phyloP scores from a whole-genome alignment of 139 green algal species.

The Chlamydomonas eustigma region DNA sequence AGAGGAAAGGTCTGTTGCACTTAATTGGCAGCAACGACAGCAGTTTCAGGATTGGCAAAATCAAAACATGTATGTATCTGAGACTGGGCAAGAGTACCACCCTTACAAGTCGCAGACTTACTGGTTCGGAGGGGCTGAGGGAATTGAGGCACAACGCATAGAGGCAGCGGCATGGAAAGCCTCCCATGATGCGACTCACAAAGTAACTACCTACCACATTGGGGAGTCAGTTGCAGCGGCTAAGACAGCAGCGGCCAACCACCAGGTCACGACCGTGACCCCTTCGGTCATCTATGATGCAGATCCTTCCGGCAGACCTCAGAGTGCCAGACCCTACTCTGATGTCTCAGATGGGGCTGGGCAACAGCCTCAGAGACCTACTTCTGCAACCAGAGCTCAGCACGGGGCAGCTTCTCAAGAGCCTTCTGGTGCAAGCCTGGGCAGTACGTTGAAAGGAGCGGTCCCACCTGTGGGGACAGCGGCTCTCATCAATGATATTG shows the following conservation, averaged over 20 bases:
- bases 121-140: constrained; percentile 10
- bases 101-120: constrained; percentile 3
- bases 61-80: too few species aligned
- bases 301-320: neutral
- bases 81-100: neutral
- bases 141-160: neutral
- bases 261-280: neutral
- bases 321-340: neutral
- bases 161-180: constrained; percentile 5
- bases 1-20: neutral
- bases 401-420: neutral
- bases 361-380: neutral
- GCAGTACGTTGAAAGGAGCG: neutral
- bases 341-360: neutral
- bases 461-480: neutral
- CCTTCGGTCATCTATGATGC: neutral
- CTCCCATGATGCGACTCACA: neutral
- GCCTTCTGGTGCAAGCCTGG: neutral
- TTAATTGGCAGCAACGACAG: neutral
- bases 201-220: neutral
- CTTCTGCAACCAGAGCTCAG: neutral
- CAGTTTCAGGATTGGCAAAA: neutral
- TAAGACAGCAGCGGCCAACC: neutral
- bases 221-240: constrained; percentile 4
- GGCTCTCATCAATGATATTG: neutral